These are phyloP conservation scores for Sanghuangporus weigelae DNA, from an alignment of 1,284 basidiomycete genomes.

Conservation along the genomic window DNA sequence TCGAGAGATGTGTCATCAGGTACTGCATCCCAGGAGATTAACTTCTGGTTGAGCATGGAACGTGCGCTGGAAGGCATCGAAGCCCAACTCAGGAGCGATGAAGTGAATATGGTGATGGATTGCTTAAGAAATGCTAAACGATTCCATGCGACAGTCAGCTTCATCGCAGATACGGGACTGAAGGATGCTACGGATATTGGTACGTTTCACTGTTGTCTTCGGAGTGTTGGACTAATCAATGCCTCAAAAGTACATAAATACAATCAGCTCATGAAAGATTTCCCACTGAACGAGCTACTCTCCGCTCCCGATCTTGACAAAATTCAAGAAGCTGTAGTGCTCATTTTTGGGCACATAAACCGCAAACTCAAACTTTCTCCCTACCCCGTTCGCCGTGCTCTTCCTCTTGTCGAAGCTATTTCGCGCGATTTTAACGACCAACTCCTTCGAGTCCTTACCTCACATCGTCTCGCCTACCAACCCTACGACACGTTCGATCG, in stretches of 20 bases:
- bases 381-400: conserved; percentile 91
- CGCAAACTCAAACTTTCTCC: conserved; percentile 94
- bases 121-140: conserved; percentile 94
- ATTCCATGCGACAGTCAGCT: conserved; percentile 96
- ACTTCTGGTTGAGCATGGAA: conserved; percentile 97
- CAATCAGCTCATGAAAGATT: conserved; percentile 98
- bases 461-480: conserved; percentile 87
- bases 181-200: conserved; percentile 88
- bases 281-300: conserved; percentile 93
- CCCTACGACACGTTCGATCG: conserved; percentile 94
- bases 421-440: conserved; percentile 97
- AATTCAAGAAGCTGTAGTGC: conserved; percentile 81
- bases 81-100: conserved; percentile 85
- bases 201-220: conserved; percentile 30
- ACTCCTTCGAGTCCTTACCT: conserved; percentile 85
- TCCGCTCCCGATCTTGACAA: conserved; percentile 95
- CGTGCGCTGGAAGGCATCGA: conserved; percentile 92
- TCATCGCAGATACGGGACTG: conserved; percentile 95
- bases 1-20: conserved; percentile 91
- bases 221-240: not conserved
- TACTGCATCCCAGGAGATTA: conserved; percentile 97
- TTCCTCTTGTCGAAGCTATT: conserved; percentile 96
- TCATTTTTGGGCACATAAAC: conserved; percentile 93
- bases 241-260: conserved; percentile 82
- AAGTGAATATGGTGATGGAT: conserved; percentile 93